Conservation (phyloP, 352 stramenopile genomes). For the Lagenidium sp. region DNA sequence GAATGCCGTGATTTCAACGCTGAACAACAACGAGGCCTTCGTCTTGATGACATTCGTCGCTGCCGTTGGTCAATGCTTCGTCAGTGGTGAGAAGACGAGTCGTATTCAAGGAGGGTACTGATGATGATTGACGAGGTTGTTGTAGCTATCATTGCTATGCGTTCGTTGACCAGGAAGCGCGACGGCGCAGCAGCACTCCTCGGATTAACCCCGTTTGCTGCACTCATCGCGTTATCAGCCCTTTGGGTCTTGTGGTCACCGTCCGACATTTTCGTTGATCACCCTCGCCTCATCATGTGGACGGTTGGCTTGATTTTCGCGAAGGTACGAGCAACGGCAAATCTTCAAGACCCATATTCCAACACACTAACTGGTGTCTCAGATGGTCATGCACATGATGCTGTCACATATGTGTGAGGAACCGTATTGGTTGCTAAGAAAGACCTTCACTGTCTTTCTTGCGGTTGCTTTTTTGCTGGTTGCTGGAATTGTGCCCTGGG, state of each 20-base stretch:
- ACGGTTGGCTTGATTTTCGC: constrained; percentile 72
- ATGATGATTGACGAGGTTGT: not conserved
- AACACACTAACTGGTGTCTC: too few relatives aligned
- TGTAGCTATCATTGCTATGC: constrained; percentile 54
- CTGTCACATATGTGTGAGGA: constrained; percentile 83
- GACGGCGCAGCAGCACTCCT: constrained; percentile 55
- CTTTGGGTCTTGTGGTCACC: constrained; percentile 74
- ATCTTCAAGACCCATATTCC: too few relatives aligned
- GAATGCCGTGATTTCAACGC: constrained; percentile 42
- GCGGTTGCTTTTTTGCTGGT: constrained; percentile 55
- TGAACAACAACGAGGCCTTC: constrained; percentile 77
- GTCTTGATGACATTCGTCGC: constrained; percentile 61
- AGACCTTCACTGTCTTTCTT: constrained; percentile 67
- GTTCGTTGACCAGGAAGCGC: constrained; percentile 48
- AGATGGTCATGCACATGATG: constrained; percentile 91
- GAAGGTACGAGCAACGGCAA: constrained; percentile 32
- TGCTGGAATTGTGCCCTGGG: constrained; percentile 61
- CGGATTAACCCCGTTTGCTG: constrained; percentile 53
- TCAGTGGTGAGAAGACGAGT: constrained; percentile 39
- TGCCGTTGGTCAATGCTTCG: constrained; percentile 54
- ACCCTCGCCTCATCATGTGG: constrained; percentile 81
- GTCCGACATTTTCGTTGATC: constrained; percentile 72
- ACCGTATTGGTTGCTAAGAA: constrained; percentile 77
- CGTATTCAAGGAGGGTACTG: not conserved
- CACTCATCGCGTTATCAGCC: constrained; percentile 55